phyloP scores from a whole-genome alignment of 495 filamentous ascomycete genomes.

The Lasiosphaeria miniovina region DNA sequence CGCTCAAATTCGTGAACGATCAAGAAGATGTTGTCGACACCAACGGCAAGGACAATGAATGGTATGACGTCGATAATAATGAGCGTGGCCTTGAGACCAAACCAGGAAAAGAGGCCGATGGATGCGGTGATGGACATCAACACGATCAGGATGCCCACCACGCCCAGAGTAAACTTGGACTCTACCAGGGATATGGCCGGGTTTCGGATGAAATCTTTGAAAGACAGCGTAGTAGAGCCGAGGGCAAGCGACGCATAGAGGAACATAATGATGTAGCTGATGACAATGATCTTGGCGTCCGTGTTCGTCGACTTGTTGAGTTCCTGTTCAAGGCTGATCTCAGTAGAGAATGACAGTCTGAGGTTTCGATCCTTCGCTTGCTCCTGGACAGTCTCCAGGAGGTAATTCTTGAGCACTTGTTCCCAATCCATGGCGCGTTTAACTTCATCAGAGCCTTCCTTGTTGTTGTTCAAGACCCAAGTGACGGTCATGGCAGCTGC shows the following conservation, averaged over 20 bases:
- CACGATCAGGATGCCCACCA: conserved; percentile 90
- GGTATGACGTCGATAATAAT: conserved; percentile 99
- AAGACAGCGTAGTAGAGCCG: conserved; percentile 77
- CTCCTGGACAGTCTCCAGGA: conserved; percentile 63
- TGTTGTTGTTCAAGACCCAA: conserved; percentile 93
- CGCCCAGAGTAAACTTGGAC: conserved; percentile 90
- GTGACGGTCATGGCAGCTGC: conserved; percentile 80
- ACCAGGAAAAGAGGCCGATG: conserved; percentile 86
- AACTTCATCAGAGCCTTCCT: conserved; percentile 65
- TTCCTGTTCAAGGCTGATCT: conserved; percentile 89
- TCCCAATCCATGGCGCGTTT: conserved; percentile 86
- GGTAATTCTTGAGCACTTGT: conserved; percentile 63
- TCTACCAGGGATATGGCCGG: conserved; percentile 83
- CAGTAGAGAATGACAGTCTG: conserved; percentile 88
- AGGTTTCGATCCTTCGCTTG: conserved; percentile 78
- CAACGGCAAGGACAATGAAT: conserved; percentile 91
- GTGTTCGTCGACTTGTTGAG: conserved; percentile 96
- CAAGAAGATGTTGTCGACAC: conserved; percentile 98
- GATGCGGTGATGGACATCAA: conserved; percentile 96
- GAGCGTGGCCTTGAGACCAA: conserved; percentile 85
- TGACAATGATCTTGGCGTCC: conserved; percentile 92
- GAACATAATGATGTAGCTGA: conserved; percentile 99
- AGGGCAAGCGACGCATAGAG: conserved; percentile 90
- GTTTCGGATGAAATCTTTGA: conserved; percentile 70
- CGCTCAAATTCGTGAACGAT: conserved; percentile 98